These are phyloP conservation scores for Sporodiniella umbellata DNA, from an alignment of 371 early-diverging fungal genomes.

Conservation along the genomic window DNA sequence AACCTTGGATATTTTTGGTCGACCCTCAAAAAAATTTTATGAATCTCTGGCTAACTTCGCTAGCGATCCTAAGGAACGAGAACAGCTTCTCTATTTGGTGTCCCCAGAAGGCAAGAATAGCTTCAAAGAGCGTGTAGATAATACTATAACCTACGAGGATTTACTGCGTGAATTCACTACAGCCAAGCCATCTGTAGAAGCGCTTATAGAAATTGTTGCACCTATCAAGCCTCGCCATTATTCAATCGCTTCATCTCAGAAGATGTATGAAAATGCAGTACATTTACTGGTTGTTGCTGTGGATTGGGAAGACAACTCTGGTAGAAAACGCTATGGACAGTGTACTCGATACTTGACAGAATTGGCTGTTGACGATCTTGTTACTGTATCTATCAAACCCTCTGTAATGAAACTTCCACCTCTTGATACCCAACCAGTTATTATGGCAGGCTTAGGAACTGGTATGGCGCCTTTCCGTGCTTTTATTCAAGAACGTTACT, in stretches of 20 bases:
- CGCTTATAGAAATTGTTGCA: slow-evolving; percentile 70
- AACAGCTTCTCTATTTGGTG: slow-evolving; percentile 66
- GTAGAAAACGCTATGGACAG: slow-evolving; percentile 78
- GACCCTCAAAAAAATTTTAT: slow-evolving; percentile 92
- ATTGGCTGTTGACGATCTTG: slow-evolving; percentile 62
- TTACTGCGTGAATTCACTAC: slow-evolving; percentile 83
- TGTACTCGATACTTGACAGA: slow-evolving; percentile 85
- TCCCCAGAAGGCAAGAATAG: slow-evolving; percentile 76
- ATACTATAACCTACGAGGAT: slow-evolving; percentile 85
- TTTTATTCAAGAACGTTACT: slow-evolving; percentile 89
- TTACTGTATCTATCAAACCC: slow-evolving; percentile 90
- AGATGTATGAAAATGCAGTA: slow-evolving; percentile 82
- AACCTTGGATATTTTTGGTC: slow-evolving; percentile 87
- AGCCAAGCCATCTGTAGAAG: slow-evolving; percentile 71
- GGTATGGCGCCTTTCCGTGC: slow-evolving; percentile 98
- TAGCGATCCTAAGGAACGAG: slow-evolving; percentile 68
- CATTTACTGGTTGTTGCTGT: slow-evolving; percentile 89
- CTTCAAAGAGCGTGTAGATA: slow-evolving; percentile 79
- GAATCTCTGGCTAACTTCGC: slow-evolving; percentile 73
- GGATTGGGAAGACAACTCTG: slow-evolving; percentile 72
- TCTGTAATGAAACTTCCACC: slow-evolving; percentile 93
- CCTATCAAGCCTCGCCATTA: slow-evolving; percentile 94
- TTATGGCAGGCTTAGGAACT: slow-evolving; percentile 96
- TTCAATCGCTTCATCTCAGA: slow-evolving; percentile 89
- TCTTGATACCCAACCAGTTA: slow-evolving; percentile 78